Conservation (phyloP, 2,329 filamentous ascomycete species). For the Cercospora sojina region DNA sequence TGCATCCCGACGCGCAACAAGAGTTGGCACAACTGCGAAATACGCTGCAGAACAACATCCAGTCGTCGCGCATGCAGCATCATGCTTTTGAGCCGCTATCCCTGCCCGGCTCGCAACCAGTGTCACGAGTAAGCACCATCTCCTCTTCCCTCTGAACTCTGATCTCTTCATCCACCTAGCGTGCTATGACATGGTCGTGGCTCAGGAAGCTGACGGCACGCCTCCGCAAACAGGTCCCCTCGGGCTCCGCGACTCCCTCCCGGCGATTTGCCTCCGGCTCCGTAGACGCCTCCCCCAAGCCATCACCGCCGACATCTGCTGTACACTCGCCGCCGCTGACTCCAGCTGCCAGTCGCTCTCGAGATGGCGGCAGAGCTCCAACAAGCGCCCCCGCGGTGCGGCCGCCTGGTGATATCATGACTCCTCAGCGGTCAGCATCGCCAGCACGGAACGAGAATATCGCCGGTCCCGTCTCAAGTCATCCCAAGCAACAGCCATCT, state of each 20-base stretch:
- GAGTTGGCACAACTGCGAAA: conserved; percentile 69
- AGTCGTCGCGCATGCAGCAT: conserved; percentile 79
- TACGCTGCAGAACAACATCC: conserved; percentile 72
- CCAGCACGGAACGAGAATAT: conserved; percentile 35
- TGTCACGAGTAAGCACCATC: conserved; percentile 67
- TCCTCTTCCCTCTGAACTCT: neutral
- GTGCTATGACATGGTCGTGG: conserved; percentile 19
- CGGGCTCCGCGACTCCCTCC: conserved; percentile 44
- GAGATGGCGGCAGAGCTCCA: conserved; percentile 45
- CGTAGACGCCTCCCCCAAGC: conserved; percentile 57
- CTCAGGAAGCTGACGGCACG: conserved; percentile 28
- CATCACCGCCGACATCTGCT: conserved; percentile 65
- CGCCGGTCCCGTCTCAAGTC: conserved; percentile 41
- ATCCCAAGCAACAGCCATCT: conserved; percentile 51
- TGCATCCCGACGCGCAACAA: conserved; percentile 41
- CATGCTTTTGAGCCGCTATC: conserved; percentile 91
- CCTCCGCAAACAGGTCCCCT: conserved; percentile 44
- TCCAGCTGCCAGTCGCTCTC: conserved; percentile 70
- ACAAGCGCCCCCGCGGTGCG: conserved; percentile 36
- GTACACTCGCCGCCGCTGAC: conserved; percentile 88
- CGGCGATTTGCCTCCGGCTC: conserved; percentile 43
- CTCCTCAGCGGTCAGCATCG: conserved; percentile 56
- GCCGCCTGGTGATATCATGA: conserved; percentile 57
- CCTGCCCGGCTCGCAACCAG: conserved; percentile 79
- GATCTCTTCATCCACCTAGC: neutral